Evolutionary conservation across 2,329 filamentous ascomycete species (phyloP), one percentile per base, ranked within the genome.

Genomic region (Microcera coccophila): DNA sequence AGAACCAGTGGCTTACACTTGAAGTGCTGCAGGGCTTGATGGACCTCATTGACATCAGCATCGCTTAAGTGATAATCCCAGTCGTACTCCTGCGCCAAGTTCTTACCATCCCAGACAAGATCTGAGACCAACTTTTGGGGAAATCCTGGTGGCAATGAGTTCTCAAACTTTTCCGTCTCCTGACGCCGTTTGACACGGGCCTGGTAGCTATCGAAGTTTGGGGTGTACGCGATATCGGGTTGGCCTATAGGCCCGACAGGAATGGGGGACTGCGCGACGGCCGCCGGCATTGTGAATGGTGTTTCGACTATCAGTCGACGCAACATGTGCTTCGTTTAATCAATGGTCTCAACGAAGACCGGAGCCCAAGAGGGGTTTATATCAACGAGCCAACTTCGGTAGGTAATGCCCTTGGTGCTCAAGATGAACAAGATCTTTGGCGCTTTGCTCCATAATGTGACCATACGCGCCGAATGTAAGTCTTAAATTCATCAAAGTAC

Each of bases 191-290:
- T 61, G n/a, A 66, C 65, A 4, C 79, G 71, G 2, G 70, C 70
- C 20, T 73, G 63, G 50, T 76, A 83, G 50, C 75, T 80, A 22
- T 71, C 65, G 33, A 66, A 65, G 47, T 81, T 66, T 0, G 79
- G 79, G 1, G 70, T 64, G 55, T 82, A 83, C 1, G 62, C 62
- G 42, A 82, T 83, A 49, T 82, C 78, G 1, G 79, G 79, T 52
- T 81, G 77, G 17, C 71, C 70, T 2, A 63, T 63, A 2, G 67
- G 68, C 2, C 63, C 62, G 9, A 33, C 38, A 4, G 45, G 45
- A 4, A 39, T 16, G 3, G 50, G 45, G 12, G 49, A 18, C 9
- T 47, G 35, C 10, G 44, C 34, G 38, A 39, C 42, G 21, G 42
- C 45, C 17, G 45, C 36, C 21, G 42, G 14, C 46, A 48, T 48